These are phyloP conservation scores for Entoloma clypeatum DNA, from an alignment of 1,284 basidiomycete species.

Conservation along the genomic window DNA sequence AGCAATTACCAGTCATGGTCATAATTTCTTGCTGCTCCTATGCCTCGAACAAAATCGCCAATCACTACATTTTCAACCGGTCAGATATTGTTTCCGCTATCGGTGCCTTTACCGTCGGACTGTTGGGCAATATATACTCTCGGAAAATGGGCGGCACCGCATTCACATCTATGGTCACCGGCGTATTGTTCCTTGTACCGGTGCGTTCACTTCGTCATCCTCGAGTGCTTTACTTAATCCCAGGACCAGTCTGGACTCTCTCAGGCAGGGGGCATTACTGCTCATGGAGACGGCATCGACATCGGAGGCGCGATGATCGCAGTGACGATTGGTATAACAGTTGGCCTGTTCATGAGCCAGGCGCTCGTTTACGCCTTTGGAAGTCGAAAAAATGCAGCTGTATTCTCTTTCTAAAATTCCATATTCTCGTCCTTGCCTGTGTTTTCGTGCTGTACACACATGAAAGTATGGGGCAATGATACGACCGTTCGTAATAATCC, in stretches of 20 bases:
- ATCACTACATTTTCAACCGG: conserved; percentile 82
- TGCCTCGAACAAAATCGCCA: conserved; percentile 73
- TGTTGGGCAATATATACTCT: conserved; percentile 83
- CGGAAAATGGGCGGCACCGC: conserved; percentile 85
- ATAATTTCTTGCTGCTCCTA: conserved; percentile 79
- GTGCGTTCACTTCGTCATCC: conserved; percentile 38
- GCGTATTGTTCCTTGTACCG: conserved; percentile 81
- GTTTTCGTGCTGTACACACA: too few species aligned
- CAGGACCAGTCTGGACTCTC: conserved; percentile 72
- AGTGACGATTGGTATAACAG: conserved; percentile 87
- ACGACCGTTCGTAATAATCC: too few species aligned
- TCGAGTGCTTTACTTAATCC: conserved; percentile 9
- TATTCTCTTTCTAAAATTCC: conserved; percentile 66
- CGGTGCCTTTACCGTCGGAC: conserved; percentile 79
- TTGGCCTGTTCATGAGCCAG: conserved; percentile 86
- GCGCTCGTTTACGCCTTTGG: conserved; percentile 86
- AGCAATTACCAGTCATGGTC: conserved; percentile 80
- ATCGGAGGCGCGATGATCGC: conserved; percentile 83
- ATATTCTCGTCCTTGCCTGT: conserved; percentile 13
- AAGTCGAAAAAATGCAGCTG: conserved; percentile 74
- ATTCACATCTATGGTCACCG: conserved; percentile 87
- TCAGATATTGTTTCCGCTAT: conserved; percentile 84
- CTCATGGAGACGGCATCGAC: conserved; percentile 65
- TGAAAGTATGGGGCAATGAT: conserved; percentile 5
- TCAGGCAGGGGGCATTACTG: conserved; percentile 78